Evolutionary conservation across 108 stramenopile genomes (phyloP).

Genomic region (Skeletonema menzelii): DNA sequence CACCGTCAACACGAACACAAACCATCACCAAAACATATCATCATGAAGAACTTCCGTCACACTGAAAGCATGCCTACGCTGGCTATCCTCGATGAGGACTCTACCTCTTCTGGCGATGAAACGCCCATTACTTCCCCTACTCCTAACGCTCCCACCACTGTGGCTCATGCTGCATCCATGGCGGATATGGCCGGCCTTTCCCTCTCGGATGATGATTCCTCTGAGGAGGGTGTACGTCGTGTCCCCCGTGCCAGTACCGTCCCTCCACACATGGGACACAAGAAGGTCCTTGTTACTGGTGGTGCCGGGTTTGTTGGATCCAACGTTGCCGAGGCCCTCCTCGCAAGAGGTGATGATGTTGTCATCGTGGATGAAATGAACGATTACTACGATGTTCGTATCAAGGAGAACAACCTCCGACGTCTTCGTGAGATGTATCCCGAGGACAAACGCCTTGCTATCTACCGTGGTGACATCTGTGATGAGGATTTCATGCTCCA

Average conservation of each 20-base stretch:
- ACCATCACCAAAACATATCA: neutral
- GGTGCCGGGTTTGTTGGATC: slow-evolving; percentile 97
- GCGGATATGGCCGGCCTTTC: neutral
- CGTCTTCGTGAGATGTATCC: slow-evolving; percentile 55
- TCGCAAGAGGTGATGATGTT: slow-evolving; percentile 93
- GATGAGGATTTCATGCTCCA: slow-evolving; percentile 83
- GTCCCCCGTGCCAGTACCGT: slow-evolving; percentile 2
- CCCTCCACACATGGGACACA: slow-evolving; percentile 73
- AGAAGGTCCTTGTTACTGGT: slow-evolving; percentile 96
- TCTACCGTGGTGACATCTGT: slow-evolving; percentile 93
- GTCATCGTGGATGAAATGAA: slow-evolving; percentile 98
- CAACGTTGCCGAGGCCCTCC: slow-evolving; percentile 78
- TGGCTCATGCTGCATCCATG: slow-evolving; percentile 3
- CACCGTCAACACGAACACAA: neutral
- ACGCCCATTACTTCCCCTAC: neutral
- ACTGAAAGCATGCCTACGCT: slow-evolving; percentile 31
- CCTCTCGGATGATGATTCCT: slow-evolving; percentile 2
- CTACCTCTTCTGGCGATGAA: slow-evolving; percentile 21
- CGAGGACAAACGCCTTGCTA: slow-evolving; percentile 44
- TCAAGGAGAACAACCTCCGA: slow-evolving; percentile 89
- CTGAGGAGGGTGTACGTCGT: neutral
- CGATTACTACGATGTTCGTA: slow-evolving; percentile 94
- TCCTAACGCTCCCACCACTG: neutral
- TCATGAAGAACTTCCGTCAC: slow-evolving; percentile 27
- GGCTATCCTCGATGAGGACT: slow-evolving; percentile 26